phyloP scores from a whole-genome alignment of 306 rosid species.

The Crataegus laevigata region DNA sequence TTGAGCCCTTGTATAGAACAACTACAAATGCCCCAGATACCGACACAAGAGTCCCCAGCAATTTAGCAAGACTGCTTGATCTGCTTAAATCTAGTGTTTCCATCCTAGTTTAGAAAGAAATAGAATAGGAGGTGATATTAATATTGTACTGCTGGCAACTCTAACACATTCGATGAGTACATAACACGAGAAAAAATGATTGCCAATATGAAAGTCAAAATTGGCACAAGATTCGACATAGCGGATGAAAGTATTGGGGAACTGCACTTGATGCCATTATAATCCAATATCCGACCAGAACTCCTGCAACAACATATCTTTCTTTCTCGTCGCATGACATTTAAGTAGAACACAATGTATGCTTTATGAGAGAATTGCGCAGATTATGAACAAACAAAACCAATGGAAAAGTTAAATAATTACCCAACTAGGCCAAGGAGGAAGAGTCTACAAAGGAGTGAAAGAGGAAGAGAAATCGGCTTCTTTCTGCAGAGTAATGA shows the following conservation, averaged over 20 bases:
- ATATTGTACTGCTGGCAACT: too few relatives aligned
- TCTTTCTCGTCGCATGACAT: too few relatives aligned
- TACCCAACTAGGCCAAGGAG: slow-evolving; percentile 9
- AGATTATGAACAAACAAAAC: neutral
- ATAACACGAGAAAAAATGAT: neutral
- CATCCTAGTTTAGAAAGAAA: neutral
- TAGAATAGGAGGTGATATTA: neutral
- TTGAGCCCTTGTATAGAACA: slow-evolving; percentile 3
- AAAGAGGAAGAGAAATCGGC: neutral
- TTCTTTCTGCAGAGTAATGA: slow-evolving; percentile 5
- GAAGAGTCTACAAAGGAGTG: neutral
- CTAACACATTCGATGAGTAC: too few relatives aligned
- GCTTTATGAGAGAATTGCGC: too few relatives aligned
- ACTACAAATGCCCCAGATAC: slow-evolving; percentile 9
- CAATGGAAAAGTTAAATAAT: neutral
- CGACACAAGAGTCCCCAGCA: slow-evolving; percentile 1
- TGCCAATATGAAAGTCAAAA: slow-evolving; percentile 7
- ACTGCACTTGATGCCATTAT: slow-evolving; percentile 5
- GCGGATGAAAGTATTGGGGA: slow-evolving; percentile 24
- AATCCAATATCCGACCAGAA: neutral
- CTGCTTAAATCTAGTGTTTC: neutral
- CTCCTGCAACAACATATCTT: neutral
- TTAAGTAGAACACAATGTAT: too few relatives aligned
- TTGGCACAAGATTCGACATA: slow-evolving; percentile 3
- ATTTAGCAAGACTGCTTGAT: slow-evolving; percentile 1